Evolutionary conservation across 805 yeast species (phyloP).

Genomic region (Lipomyces sp.): DNA sequence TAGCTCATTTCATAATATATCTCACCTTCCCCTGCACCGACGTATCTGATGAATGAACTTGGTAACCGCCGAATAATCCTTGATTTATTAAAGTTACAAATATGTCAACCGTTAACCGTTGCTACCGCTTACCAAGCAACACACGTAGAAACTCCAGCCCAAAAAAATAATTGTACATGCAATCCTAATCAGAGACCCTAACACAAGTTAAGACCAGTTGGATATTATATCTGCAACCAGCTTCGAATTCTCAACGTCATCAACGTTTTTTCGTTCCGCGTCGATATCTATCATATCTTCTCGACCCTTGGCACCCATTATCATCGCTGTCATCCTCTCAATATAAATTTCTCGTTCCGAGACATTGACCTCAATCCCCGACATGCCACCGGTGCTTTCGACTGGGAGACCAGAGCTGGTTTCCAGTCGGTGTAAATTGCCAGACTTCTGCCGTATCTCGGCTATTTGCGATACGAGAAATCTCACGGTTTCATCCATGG

Average conservation of each 20-base stretch:
- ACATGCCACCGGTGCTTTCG: constrained; percentile 1
- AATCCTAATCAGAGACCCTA: not conserved
- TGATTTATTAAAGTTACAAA: not conserved
- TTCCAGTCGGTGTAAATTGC: constrained; percentile 16
- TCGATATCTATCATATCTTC: constrained; percentile 14
- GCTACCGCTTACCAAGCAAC: not conserved
- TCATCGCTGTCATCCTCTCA: constrained; percentile 37
- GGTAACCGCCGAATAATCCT: not conserved
- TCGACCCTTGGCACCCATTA: constrained; percentile 18
- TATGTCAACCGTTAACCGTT: too few species aligned
- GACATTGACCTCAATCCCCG: not conserved
- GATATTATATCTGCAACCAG: constrained; percentile 1
- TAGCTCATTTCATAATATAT: too few species aligned
- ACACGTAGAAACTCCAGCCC: not conserved
- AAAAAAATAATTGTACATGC: not conserved
- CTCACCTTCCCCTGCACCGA: too few species aligned
- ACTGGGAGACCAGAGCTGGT: not conserved
- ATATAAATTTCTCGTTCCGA: constrained; percentile 34
- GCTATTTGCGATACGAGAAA: constrained; percentile 29
- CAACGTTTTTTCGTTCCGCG: constrained; percentile 2
- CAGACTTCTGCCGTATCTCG: constrained; percentile 21
- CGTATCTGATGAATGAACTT: too few species aligned
- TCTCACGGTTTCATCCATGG: constrained; percentile 35
- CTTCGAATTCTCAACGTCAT: constrained; percentile 14
- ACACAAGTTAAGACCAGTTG: not conserved